Evolutionary conservation across 192 early-diverging fungal genomes (phyloP).

Genomic region (Umbelopsis isabellina): DNA sequence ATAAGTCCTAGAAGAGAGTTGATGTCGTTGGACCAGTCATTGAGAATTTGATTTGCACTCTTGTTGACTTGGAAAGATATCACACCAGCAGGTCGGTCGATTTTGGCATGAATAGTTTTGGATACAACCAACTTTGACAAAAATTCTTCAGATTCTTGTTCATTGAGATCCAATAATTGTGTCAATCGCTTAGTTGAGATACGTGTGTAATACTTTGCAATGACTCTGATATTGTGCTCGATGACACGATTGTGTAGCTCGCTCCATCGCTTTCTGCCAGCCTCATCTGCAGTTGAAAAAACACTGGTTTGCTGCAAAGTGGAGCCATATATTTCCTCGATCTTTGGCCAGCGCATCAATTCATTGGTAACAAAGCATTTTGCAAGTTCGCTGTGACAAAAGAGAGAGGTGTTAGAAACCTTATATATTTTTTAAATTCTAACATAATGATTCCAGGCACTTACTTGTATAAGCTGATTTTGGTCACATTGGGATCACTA

Average conservation of each 20-base stretch:
- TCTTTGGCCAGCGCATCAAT: slow-evolving; percentile 93
- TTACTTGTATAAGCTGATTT: slow-evolving; percentile 77
- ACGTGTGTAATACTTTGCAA: slow-evolving; percentile 94
- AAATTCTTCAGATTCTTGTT: slow-evolving; percentile 82
- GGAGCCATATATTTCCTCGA: slow-evolving; percentile 87
- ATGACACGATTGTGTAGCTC: slow-evolving; percentile 92
- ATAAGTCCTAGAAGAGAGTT: slow-evolving; percentile 87
- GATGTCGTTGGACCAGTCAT: slow-evolving; percentile 93
- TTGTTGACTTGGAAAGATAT: slow-evolving; percentile 85
- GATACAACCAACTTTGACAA: slow-evolving; percentile 91
- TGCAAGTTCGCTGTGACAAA: slow-evolving; percentile 67
- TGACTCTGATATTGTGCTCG: slow-evolving; percentile 98
- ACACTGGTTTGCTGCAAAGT: slow-evolving; percentile 74
- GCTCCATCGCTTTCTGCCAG: slow-evolving; percentile 77
- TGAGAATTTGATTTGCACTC: slow-evolving; percentile 88
- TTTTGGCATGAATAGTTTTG: slow-evolving; percentile 95
- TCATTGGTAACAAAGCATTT: slow-evolving; percentile 92
- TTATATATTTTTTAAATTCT: not conserved
- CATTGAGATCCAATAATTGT: slow-evolving; percentile 85
- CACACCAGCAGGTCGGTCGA: slow-evolving; percentile 91
- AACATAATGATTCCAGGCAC: slow-evolving; percentile 7
- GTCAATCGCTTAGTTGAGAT: slow-evolving; percentile 85
- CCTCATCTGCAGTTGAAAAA: slow-evolving; percentile 73
- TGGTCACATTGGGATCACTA: slow-evolving; percentile 78
- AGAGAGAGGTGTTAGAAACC: slow-evolving; percentile 8